Conservation (phyloP, 2,329 filamentous ascomycete species). For the Lojkania enalia region DNA sequence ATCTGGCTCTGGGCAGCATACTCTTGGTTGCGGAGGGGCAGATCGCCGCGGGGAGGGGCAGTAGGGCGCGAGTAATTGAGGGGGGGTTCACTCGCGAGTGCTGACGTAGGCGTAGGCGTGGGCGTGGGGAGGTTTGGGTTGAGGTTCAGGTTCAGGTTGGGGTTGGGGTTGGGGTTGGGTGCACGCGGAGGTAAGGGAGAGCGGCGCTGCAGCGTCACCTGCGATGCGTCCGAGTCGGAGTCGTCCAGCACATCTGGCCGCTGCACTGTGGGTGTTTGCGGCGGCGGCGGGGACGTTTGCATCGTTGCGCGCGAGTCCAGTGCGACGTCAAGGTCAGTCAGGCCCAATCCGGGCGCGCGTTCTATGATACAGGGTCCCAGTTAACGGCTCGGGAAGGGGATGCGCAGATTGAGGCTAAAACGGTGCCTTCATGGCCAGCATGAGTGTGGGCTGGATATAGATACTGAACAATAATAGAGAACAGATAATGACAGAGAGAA, state of each 20-base stretch:
- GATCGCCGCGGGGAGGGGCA: constrained; percentile 16
- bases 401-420: constrained; percentile 2
- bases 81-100: constrained; percentile 26
- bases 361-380: constrained; percentile 4
- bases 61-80: constrained; percentile 44
- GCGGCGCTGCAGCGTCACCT: constrained; percentile 43
- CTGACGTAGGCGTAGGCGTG: too few relatives aligned
- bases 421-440: constrained; percentile 28
- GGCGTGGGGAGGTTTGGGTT: too few relatives aligned
- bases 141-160: too few relatives aligned
- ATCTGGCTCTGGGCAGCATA: constrained; percentile 23
- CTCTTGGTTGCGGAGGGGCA: constrained; percentile 46
- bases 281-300: constrained; percentile 37
- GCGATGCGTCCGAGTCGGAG: constrained; percentile 46
- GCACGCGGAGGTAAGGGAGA: constrained; percentile 43
- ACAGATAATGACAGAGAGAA: constrained; percentile 3
- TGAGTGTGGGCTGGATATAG: constrained; percentile 11
- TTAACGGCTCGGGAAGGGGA: constrained; percentile 1
- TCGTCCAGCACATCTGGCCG: constrained; percentile 33
- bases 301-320: constrained; percentile 22
- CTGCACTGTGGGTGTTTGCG: constrained; percentile 36
- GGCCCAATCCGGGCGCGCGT: constrained; percentile 3
- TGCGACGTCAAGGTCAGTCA: not conserved
- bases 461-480: constrained; percentile 7
- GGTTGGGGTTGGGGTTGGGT: too few relatives aligned